Conservation (phyloP, 257 asterid species). For the Przewalskia tangutica region DNA sequence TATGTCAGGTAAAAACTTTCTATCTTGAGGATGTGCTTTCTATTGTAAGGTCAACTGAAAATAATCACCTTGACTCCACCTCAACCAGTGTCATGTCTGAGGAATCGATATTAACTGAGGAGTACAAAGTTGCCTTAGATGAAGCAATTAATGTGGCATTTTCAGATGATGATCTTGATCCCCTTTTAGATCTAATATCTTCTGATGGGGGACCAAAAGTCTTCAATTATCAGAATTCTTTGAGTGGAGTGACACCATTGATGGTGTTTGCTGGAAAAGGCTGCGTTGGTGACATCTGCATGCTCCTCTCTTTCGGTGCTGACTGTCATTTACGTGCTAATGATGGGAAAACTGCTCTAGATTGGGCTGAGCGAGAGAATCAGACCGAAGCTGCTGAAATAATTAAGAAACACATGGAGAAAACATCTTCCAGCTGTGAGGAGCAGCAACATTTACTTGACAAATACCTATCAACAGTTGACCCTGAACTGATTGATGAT, state of each 20-base stretch:
- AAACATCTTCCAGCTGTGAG: conserved; percentile 25
- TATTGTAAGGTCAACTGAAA: conserved; percentile 36
- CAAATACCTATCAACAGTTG: conserved; percentile 50
- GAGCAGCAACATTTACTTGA: conserved; percentile 56
- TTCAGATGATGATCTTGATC: conserved; percentile 53
- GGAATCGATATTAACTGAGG: conserved; percentile 42
- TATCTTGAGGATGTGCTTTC: conserved; percentile 84
- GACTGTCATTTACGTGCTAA: conserved; percentile 45
- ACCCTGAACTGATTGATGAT: conserved; percentile 63
- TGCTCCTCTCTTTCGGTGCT: conserved; percentile 78
- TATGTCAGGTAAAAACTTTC: conserved; percentile 57
- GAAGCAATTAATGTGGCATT: conserved; percentile 73
- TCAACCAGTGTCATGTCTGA: conserved; percentile 18
- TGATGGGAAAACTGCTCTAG: conserved; percentile 59
- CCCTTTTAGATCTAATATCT: conserved; percentile 61
- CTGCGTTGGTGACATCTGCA: conserved; percentile 63
- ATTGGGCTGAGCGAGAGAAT: conserved; percentile 52
- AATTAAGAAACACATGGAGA: conserved; percentile 49
- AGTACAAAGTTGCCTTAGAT: conserved; percentile 52
- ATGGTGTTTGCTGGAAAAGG: conserved; percentile 87
- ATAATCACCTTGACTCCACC: conserved; percentile 16
- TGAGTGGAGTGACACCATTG: conserved; percentile 67
- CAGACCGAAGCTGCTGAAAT: conserved; percentile 58
- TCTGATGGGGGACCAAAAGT: conserved; percentile 42
- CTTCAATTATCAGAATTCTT: conserved; percentile 65